Evolutionary conservation across 176 grass and related monocot species (phyloP).

Genomic region (Oryza rufipogon): DNA sequence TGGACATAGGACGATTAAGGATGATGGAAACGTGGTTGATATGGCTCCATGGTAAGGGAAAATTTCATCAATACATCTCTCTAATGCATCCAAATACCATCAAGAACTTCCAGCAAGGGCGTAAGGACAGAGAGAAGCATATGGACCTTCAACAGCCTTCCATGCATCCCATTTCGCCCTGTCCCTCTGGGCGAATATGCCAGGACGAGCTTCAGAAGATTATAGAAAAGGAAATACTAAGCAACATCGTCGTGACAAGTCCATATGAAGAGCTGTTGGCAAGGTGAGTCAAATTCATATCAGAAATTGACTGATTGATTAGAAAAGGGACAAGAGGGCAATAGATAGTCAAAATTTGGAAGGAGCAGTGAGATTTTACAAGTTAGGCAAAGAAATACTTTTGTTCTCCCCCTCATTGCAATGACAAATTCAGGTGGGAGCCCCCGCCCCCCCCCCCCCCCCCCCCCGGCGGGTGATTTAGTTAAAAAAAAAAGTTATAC

Average conservation of each 20-base stretch:
- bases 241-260: neutral
- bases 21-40: too few species aligned
- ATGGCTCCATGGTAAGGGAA: too few species aligned
- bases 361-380: neutral
- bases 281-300: neutral
- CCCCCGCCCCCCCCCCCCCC: too few species aligned
- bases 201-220: slow-evolving; percentile 60
- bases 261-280: neutral
- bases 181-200: slow-evolving; percentile 55
- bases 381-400: too few species aligned
- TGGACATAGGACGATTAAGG: too few species aligned
- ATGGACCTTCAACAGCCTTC: slow-evolving; percentile 78
- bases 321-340: neutral
- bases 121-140: slow-evolving; percentile 3
- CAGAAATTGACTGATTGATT: neutral
- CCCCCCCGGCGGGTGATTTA: too few species aligned
- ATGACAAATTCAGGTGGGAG: too few species aligned
- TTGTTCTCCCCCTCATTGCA: too few species aligned
- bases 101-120: too few species aligned
- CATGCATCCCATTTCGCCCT: slow-evolving; percentile 87
- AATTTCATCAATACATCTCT: too few species aligned
- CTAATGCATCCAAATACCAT: too few species aligned
- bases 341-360: neutral
- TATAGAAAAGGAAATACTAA: slow-evolving; percentile 5
- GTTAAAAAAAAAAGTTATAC: neutral